Percentiles rank a stretch among this genome's conserved stretches.
These are phyloP conservation scores for Karstenula rhodostoma DNA, from an alignment of 2,329 filamentous ascomycete species.

Conservation along the genomic window DNA sequence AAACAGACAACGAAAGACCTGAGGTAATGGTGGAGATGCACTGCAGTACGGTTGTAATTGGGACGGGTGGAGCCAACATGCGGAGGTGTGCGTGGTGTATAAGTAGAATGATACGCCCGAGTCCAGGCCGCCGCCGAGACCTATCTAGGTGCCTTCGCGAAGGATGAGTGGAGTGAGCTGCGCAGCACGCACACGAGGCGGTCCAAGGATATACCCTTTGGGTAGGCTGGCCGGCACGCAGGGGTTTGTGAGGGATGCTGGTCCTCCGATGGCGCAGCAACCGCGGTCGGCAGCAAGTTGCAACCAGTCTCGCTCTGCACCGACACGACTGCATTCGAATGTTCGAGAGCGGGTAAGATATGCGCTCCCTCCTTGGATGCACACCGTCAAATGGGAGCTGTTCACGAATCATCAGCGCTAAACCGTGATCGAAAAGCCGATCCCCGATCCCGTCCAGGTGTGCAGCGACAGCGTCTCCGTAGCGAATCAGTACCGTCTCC, in stretches of 20 bases:
- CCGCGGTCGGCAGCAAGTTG: neutral
- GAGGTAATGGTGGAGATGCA: conserved; percentile 15
- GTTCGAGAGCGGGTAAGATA: conserved; percentile 2
- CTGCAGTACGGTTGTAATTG: conserved; percentile 1
- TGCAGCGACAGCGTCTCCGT: conserved; percentile 23
- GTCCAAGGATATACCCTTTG: conserved; percentile 16
- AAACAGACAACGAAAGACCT: conserved; percentile 1
- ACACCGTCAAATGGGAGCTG: conserved; percentile 14
- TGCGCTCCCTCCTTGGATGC: conserved; percentile 12
- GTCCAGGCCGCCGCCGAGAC: conserved; percentile 17
- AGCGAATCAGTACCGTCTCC: conserved; percentile 24
- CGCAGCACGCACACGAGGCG: conserved; percentile 17
- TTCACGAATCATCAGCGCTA: conserved; percentile 11
- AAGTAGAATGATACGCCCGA: conserved; percentile 17
- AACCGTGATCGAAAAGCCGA: conserved; percentile 9
- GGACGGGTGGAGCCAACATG: conserved; percentile 22
- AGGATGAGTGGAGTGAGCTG: conserved; percentile 19
- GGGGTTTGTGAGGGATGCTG: conserved; percentile 4
- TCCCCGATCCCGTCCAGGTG: conserved; percentile 20
- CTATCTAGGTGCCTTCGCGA: conserved; percentile 1
- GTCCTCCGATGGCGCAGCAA: conserved; percentile 14
- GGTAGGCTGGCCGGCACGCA: conserved; percentile 4
- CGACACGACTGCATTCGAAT: conserved; percentile 1
- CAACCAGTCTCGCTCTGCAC: conserved; percentile 1
- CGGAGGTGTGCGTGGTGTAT: conserved; percentile 13